Percentiles rank a stretch among this genome's conserved stretches.
Evolutionary conservation across 2,329 filamentous ascomycete species (phyloP).

Genomic region (Scopulariopsis brevicaulis): DNA sequence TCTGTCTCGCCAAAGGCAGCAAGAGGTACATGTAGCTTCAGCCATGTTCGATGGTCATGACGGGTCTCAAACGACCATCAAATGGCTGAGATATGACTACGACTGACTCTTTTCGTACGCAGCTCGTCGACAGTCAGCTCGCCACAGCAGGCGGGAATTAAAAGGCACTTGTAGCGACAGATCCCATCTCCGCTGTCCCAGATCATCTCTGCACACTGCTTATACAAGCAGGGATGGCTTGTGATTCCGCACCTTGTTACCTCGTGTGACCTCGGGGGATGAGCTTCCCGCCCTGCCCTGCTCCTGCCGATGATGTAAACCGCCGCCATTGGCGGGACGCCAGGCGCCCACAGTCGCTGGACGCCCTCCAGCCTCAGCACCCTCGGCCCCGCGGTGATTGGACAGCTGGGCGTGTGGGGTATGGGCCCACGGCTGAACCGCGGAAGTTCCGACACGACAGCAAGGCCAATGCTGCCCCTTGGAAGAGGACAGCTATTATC

Average conservation of each 20-base stretch:
- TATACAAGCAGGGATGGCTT: not conserved
- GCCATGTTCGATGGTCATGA: not conserved
- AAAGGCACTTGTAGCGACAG: no score
- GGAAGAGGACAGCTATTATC: constrained; percentile 5
- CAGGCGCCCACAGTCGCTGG: not conserved
- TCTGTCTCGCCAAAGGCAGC: not conserved
- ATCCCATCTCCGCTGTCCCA: no score
- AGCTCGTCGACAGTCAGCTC: not conserved
- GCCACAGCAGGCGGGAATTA: not conserved
- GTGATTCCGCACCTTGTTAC: not conserved
- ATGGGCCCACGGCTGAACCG: not conserved
- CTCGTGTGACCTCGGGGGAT: not conserved
- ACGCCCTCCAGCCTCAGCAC: not conserved
- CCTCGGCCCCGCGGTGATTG: not conserved
- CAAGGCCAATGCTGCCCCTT: not conserved
- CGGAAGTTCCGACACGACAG: not conserved
- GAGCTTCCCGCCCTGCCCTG: not conserved
- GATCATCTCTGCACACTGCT: no score
- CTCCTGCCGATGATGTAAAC: not conserved
- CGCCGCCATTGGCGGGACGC: not conserved
- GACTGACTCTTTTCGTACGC: not conserved
- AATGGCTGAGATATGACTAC: not conserved
- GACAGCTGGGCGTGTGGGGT: not conserved
- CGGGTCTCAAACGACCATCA: not conserved
- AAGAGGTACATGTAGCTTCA: not conserved